Evolutionary conservation across 306 rosid species (phyloP).

Genomic region (Echinosophora koreensis): DNA sequence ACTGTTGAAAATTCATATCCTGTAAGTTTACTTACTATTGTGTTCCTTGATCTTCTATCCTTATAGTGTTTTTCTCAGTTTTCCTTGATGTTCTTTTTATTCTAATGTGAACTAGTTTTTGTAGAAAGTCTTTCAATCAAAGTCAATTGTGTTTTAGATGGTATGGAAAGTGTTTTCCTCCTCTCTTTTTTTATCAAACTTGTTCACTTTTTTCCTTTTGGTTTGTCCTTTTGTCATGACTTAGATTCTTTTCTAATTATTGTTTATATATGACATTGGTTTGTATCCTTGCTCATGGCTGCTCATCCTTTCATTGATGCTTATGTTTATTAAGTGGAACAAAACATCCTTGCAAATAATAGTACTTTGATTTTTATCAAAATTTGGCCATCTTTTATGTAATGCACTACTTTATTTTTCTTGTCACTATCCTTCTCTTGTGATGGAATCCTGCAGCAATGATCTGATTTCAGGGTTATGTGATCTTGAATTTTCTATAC

Average conservation of each 20-base stretch:
- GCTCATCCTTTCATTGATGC: background rate
- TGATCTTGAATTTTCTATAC: background rate
- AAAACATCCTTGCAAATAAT: constrained; percentile 12
- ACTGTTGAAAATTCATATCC: constrained; percentile 52
- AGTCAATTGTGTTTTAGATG: constrained; percentile 11
- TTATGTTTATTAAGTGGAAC: constrained; percentile 27
- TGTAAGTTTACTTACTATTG: constrained; percentile 44
- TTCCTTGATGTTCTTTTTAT: background rate
- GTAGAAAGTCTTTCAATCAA: background rate
- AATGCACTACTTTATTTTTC: background rate
- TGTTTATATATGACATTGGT: constrained; percentile 32
- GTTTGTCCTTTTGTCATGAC: background rate
- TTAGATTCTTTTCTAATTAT: background rate
- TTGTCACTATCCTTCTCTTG: background rate
- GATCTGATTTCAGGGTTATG: background rate
- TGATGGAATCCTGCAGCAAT: constrained; percentile 13
- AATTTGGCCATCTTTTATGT: background rate
- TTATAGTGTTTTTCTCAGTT: background rate
- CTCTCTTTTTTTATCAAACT: background rate
- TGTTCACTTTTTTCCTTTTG: background rate
- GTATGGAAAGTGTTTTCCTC: background rate
- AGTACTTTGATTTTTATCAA: constrained; percentile 9
- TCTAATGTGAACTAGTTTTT: background rate
- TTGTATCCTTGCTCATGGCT: background rate
- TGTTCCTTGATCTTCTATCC: constrained; percentile 15